Percentiles rank a stretch among this genome's conserved stretches.
Evolutionary conservation across 1,284 basidiomycete species (phyloP).

Genomic region (Marasmius oreades): DNA sequence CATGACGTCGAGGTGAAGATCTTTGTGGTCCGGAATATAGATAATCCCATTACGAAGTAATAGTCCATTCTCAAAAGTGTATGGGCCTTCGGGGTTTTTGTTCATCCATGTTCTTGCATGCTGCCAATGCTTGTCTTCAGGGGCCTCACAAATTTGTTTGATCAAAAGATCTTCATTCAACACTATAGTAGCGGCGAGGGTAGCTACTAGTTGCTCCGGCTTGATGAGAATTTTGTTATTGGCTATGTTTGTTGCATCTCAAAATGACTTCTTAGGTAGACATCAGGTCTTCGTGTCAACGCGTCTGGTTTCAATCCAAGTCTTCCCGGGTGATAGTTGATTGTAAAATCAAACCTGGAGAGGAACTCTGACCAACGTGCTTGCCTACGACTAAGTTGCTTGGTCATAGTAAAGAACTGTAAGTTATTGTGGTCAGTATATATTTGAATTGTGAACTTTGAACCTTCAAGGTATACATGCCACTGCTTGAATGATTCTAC

Average conservation of each 20-base stretch:
- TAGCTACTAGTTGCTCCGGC: too few species aligned
- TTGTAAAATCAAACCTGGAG: conserved; percentile 19
- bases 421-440: too few species aligned
- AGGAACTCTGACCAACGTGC: neutral
- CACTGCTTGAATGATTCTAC: too few species aligned
- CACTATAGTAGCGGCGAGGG: too few species aligned
- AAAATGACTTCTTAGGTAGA: too few species aligned
- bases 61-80: conserved; percentile 17
- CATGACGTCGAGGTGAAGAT: conserved; percentile 1
- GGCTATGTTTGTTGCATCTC: too few species aligned
- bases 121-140: neutral
- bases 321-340: conserved; percentile 24
- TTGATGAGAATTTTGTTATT: too few species aligned
- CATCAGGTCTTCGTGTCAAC: too few species aligned
- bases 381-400: conserved; percentile 5
- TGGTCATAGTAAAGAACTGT: conserved; percentile 14
- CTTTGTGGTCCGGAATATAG: conserved; percentile 8
- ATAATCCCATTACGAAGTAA: conserved; percentile 3
- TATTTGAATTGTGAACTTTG: too few species aligned
- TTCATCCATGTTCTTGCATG: neutral
- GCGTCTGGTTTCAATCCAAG: conserved; percentile 22
- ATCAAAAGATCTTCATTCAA: too few species aligned
- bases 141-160: conserved; percentile 13
- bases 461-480: too few species aligned
- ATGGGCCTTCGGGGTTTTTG: neutral